phyloP scores from a whole-genome alignment of 208 protist genomes.

The Crithidia thermophila region DNA sequence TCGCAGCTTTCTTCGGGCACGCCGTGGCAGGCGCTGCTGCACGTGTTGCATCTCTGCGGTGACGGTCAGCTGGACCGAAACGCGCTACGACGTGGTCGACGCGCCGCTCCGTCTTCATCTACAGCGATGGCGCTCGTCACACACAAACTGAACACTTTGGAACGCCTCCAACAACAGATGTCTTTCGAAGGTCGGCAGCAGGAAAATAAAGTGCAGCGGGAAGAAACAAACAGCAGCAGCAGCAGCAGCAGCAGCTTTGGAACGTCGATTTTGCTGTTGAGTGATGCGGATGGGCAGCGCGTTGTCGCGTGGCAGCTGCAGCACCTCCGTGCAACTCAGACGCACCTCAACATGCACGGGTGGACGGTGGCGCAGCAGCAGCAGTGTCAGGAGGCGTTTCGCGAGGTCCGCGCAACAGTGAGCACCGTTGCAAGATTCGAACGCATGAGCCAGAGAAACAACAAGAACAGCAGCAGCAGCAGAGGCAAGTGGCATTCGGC shows the following conservation, averaged over 20 bases:
- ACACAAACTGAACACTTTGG: conserved; percentile 4
- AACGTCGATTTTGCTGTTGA: neutral
- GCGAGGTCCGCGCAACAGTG: neutral
- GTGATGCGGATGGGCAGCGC: conserved; percentile 5
- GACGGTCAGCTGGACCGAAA: conserved; percentile 13
- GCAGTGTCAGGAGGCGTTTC: neutral
- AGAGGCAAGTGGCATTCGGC: neutral
- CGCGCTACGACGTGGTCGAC: conserved; percentile 11
- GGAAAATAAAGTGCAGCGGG: too few species aligned
- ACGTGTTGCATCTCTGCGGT: conserved; percentile 28
- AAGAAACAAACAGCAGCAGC: too few species aligned
- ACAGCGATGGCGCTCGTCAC: conserved; percentile 2
- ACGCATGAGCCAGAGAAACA: too few species aligned
- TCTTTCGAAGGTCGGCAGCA: too few species aligned
- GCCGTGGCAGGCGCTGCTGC: conserved; percentile 21
- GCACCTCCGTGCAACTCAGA: neutral
- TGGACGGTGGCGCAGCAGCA: conserved; percentile 30
- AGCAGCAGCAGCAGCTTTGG: too few species aligned
- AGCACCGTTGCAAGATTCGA: neutral
- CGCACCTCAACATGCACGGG: conserved; percentile 9
- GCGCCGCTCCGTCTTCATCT: conserved; percentile 11
- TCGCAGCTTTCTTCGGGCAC: too few species aligned
- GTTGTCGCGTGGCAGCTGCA: conserved; percentile 27
- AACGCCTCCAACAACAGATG: too few species aligned
- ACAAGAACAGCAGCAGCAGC: neutral